Evolutionary conservation across 306 rosid genomes (phyloP).

Genomic region (Quercus dentata): DNA sequence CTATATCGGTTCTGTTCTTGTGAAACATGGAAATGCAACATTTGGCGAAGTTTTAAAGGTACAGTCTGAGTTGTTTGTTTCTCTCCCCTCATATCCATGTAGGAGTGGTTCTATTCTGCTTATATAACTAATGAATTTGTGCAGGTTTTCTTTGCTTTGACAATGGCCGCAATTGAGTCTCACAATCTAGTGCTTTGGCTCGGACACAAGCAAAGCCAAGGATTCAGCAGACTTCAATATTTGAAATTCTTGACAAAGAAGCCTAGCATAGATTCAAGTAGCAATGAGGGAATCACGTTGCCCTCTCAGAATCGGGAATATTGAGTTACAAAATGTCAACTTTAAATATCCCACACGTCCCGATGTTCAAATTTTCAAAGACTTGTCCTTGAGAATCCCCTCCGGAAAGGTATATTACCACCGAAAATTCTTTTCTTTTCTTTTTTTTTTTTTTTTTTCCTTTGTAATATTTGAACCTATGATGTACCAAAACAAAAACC

Average conservation of each 20-base stretch:
- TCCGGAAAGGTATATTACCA: slow-evolving; percentile 65
- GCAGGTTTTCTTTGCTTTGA: slow-evolving; percentile 79
- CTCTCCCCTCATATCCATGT: neutral
- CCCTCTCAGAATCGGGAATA: slow-evolving; percentile 37
- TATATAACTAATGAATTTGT: slow-evolving; percentile 19
- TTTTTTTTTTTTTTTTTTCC: neutral
- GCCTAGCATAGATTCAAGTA: slow-evolving; percentile 69
- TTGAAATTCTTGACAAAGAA: slow-evolving; percentile 68
- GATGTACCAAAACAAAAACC: too few relatives aligned
- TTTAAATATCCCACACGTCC: slow-evolving; percentile 79
- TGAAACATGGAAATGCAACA: slow-evolving; percentile 58
- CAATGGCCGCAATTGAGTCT: slow-evolving; percentile 65
- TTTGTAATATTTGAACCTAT: too few relatives aligned
- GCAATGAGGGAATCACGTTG: slow-evolving; percentile 42
- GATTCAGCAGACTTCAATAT: slow-evolving; percentile 81
- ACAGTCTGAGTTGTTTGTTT: neutral
- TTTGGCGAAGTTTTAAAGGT: slow-evolving; percentile 84
- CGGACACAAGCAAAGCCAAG: slow-evolving; percentile 76
- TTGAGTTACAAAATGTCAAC: slow-evolving; percentile 57
- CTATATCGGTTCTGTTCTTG: slow-evolving; percentile 67
- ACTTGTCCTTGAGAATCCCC: slow-evolving; percentile 57
- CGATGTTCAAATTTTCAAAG: slow-evolving; percentile 63
- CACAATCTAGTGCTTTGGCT: slow-evolving; percentile 64
- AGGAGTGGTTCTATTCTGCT: neutral
- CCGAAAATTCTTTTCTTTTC: neutral